Evolutionary conservation across 2,329 filamentous ascomycete genomes (phyloP).

Genomic region (Pseudocercospora cruenta): DNA sequence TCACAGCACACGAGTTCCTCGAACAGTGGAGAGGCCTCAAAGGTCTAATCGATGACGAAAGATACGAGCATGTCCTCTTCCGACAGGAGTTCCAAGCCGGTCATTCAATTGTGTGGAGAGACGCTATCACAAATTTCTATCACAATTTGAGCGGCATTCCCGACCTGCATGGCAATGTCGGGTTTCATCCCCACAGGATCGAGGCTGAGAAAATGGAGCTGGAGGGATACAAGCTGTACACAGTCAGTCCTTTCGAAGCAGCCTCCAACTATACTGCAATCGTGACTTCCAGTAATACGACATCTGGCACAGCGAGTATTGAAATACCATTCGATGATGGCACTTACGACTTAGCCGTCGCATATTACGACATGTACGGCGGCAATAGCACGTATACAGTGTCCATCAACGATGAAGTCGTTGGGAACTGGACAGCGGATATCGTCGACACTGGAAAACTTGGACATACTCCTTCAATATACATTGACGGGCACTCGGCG

Average conservation of each 20-base stretch:
- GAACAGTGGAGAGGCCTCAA: constrained; percentile 58
- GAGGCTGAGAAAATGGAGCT: constrained; percentile 70
- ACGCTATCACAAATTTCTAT: constrained; percentile 68
- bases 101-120: constrained; percentile 71
- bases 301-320: constrained; percentile 54
- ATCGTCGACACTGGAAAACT: constrained; percentile 57
- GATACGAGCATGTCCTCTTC: constrained; percentile 62
- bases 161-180: constrained; percentile 60
- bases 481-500: constrained; percentile 68
- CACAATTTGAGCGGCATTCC: constrained; percentile 62
- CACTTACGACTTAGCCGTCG: constrained; percentile 65
- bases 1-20: constrained; percentile 63
- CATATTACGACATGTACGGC: constrained; percentile 67
- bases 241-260: constrained; percentile 62
- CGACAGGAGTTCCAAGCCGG: constrained; percentile 68
- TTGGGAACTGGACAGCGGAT: constrained; percentile 58
- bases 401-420: constrained; percentile 54
- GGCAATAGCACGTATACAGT: constrained; percentile 62
- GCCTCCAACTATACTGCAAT: constrained; percentile 61
- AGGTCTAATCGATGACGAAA: constrained; percentile 62
- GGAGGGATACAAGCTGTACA: constrained; percentile 58
- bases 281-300: constrained; percentile 58
- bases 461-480: constrained; percentile 61
- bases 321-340: constrained; percentile 55
- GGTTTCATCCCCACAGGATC: constrained; percentile 66